Conservation (phyloP, 2,329 filamentous ascomycete genomes). For the Fusarium pilosicola region DNA sequence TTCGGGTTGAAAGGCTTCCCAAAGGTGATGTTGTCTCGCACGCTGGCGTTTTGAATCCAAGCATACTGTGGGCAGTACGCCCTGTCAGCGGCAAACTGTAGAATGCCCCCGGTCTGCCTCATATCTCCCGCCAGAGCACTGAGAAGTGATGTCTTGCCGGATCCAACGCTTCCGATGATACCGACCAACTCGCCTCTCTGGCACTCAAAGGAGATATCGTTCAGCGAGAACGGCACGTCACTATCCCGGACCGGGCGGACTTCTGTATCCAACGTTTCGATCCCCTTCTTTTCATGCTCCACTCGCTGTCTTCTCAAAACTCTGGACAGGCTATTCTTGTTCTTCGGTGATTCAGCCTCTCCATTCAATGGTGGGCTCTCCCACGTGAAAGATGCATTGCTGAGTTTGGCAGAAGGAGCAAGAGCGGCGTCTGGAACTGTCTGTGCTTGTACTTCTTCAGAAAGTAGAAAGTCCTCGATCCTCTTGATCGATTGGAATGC, state of each 20-base stretch:
- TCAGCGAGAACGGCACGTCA: not conserved
- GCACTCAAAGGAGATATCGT: not conserved
- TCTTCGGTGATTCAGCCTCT: not conserved
- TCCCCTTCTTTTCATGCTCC: not conserved
- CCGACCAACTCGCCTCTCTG: not conserved
- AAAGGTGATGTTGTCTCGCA: not conserved
- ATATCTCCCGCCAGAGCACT: not conserved
- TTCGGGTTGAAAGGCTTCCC: not conserved
- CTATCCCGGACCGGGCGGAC: not conserved
- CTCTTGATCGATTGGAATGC: not conserved
- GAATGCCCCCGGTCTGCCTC: not conserved
- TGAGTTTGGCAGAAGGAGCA: not conserved
- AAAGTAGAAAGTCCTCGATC: not conserved
- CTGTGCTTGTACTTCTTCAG: not conserved
- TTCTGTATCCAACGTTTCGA: not conserved
- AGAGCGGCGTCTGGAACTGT: not conserved
- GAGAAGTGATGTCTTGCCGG: not conserved
- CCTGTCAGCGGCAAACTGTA: not conserved
- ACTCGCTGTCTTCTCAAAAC: not conserved
- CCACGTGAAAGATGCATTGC: not conserved
- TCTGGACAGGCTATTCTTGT: not conserved
- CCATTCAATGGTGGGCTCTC: not conserved
- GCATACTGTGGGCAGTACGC: not conserved
- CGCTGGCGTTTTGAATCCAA: not conserved
- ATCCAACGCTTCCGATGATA: not conserved